phyloP scores from a whole-genome alignment of 2,329 filamentous ascomycete genomes.

The Samsoniella hepiali region DNA sequence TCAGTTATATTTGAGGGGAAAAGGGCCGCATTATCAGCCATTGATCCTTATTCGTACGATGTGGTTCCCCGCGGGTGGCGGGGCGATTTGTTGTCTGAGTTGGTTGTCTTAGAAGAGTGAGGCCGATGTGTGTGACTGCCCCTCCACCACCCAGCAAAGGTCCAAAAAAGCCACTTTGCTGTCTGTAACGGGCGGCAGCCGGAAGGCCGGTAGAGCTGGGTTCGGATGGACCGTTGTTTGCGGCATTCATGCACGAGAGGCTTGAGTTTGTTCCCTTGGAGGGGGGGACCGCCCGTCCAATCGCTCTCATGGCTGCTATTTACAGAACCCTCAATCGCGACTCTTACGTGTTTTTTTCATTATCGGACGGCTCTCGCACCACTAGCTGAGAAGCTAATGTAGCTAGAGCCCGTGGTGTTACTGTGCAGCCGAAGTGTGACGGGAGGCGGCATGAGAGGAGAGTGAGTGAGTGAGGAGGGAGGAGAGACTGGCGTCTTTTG shows the following conservation, averaged over 20 bases:
- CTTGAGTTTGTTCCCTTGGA: too few species aligned
- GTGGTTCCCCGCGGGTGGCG: background rate
- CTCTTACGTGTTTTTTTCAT: too few species aligned
- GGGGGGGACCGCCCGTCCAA: too few species aligned
- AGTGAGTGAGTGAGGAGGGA: background rate
- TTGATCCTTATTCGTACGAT: too few species aligned
- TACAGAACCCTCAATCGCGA: too few species aligned
- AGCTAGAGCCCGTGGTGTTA: too few species aligned
- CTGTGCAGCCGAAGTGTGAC: too few species aligned
- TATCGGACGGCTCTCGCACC: too few species aligned
- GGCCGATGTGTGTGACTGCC: slow-evolving; percentile 1
- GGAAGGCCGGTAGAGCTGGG: background rate
- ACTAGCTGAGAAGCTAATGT: too few species aligned
- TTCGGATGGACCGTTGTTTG: background rate
- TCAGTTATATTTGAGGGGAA: background rate
- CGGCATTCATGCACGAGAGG: background rate
- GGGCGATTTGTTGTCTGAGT: background rate
- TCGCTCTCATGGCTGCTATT: too few species aligned
- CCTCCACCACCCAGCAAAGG: background rate
- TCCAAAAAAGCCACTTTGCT: background rate
- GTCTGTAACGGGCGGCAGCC: background rate
- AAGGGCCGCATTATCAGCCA: too few species aligned
- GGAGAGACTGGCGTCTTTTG: background rate
- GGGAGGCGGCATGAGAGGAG: background rate
- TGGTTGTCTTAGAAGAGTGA: slow-evolving; percentile 9